Evolutionary conservation across 1,139 yeast species (phyloP).

Genomic region (Kodamaea alishanica): DNA sequence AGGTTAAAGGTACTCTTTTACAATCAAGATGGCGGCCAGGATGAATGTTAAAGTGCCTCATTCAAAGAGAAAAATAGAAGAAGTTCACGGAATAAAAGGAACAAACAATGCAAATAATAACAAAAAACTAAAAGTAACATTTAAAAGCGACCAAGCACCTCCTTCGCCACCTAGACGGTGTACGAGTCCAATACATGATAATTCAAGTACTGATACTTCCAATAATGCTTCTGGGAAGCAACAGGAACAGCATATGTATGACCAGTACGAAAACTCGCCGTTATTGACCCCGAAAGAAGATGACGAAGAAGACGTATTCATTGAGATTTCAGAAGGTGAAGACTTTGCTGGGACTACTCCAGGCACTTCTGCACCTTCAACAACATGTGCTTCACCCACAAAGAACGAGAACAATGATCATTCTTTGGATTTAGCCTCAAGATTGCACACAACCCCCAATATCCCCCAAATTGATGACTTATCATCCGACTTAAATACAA

Average conservation of each 20-base stretch:
- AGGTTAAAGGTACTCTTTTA: too few species aligned
- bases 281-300: constrained; percentile 45
- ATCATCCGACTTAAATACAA: constrained; percentile 20
- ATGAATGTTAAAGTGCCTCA: not conserved
- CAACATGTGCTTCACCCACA: constrained; percentile 4
- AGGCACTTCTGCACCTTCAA: constrained; percentile 9
- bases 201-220: constrained; percentile 25
- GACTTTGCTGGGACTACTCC: constrained; percentile 7
- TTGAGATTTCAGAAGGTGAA: constrained; percentile 6
- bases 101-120: constrained; percentile 1
- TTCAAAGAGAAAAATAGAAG: not conserved
- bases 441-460: not conserved
- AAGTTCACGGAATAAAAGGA: constrained; percentile 1
- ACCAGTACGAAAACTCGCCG: constrained; percentile 29
- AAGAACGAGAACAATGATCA: not conserved
- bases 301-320: constrained; percentile 23
- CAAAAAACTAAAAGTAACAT: constrained; percentile 13
- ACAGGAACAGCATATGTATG: constrained; percentile 16
- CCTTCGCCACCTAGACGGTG: constrained; percentile 6
- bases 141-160: constrained; percentile 8
- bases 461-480: not conserved
- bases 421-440: not conserved
- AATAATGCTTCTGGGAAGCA: constrained; percentile 11
- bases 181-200: constrained; percentile 9
- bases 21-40: too few species aligned